phyloP scores from a whole-genome alignment of 2,329 filamentous ascomycete genomes.

The Aspergillus luchuensis region DNA sequence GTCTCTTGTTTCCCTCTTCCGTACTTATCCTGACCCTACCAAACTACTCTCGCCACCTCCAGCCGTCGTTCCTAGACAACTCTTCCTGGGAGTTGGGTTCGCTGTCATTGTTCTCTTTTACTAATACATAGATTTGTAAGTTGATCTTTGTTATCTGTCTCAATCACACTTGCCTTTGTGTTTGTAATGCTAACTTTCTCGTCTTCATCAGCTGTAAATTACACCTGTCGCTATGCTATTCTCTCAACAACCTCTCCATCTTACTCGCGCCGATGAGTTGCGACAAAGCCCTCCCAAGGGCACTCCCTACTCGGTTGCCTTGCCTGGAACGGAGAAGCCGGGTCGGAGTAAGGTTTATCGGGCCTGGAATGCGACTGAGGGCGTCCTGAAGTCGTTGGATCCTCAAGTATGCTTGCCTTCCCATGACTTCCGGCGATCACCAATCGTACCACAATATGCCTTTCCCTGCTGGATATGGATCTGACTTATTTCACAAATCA shows the following conservation, averaged over 20 bases:
- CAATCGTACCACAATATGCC: neutral
- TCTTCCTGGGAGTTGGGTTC: too few species aligned
- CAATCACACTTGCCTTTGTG: too few species aligned
- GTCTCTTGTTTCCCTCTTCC: too few species aligned
- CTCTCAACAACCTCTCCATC: conserved; percentile 36
- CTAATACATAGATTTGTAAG: too few species aligned
- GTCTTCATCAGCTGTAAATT: neutral
- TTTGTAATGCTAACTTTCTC: neutral
- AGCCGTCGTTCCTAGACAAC: too few species aligned
- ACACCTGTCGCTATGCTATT: conserved; percentile 37
- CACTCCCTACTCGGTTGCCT: conserved; percentile 72
- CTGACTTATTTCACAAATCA: neutral
- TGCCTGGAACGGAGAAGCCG: conserved; percentile 73
- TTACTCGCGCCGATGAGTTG: conserved; percentile 53
- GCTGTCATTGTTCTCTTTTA: neutral
- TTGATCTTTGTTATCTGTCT: neutral
- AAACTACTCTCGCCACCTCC: too few species aligned
- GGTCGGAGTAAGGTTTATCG: conserved; percentile 78
- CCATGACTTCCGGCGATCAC: neutral
- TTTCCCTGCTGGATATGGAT: neutral
- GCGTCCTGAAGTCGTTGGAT: conserved; percentile 71
- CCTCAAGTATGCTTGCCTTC: conserved; percentile 55
- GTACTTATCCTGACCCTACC: too few species aligned
- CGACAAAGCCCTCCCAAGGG: conserved; percentile 68
- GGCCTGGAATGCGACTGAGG: conserved; percentile 75